These are phyloP conservation scores for Curvularia eragrostidis DNA, from an alignment of 2,329 filamentous ascomycete species.

Conservation along the genomic window DNA sequence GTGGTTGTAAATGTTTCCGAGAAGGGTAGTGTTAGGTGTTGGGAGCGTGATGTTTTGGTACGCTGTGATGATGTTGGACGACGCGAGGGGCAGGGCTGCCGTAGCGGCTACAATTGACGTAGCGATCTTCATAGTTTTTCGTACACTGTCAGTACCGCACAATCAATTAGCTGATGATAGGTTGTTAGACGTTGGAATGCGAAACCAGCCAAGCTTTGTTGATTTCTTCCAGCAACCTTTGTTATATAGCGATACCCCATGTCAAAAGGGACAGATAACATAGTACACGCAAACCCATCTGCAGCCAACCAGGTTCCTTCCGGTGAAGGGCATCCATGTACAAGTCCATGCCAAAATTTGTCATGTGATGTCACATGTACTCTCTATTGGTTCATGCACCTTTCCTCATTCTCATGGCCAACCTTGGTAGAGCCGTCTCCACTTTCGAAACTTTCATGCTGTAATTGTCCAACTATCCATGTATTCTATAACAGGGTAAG, in stretches of 20 bases:
- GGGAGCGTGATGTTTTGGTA: slow-evolving; percentile 30
- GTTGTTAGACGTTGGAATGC: not conserved
- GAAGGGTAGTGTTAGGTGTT: slow-evolving; percentile 10
- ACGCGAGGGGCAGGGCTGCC: not conserved
- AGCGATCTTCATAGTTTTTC: not conserved
- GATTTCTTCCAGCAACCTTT: not conserved
- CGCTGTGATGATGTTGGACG: slow-evolving; percentile 36
- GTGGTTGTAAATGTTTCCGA: slow-evolving; percentile 26
- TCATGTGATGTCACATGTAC: not conserved
- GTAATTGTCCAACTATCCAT: not conserved
- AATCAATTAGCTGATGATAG: not conserved
- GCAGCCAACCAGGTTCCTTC: not conserved
- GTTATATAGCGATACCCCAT: not conserved
- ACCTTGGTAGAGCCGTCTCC: not conserved
- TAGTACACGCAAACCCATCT: not conserved
- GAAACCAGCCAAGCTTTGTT: not conserved
- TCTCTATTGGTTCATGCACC: not conserved
- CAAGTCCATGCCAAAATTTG: not conserved
- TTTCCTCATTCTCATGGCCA: not conserved
- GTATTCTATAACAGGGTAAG: not conserved
- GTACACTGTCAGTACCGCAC: not conserved
- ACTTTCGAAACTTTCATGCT: not conserved
- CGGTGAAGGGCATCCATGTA: not conserved
- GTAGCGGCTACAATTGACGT: not conserved
- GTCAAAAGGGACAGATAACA: not conserved